A percentile compares a stretch with the other conserved stretches of the same genome.
These are phyloP conservation scores for Kluyveromyces sp. DNA, from an alignment of 1,139 yeast species.

Conservation along the genomic window DNA sequence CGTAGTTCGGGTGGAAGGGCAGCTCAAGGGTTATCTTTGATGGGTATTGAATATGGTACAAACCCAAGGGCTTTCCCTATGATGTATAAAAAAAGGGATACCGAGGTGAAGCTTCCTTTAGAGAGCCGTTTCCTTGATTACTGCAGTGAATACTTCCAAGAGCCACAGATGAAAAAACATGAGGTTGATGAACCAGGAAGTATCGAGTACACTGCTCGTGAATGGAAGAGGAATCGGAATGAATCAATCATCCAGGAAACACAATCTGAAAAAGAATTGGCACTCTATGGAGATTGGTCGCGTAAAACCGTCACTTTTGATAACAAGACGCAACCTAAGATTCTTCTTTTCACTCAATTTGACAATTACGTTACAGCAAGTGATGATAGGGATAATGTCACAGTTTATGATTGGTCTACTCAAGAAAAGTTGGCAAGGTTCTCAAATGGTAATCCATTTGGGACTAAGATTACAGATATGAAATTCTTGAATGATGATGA, in stretches of 20 bases:
- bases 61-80: constrained; percentile 33
- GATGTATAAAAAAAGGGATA: constrained; percentile 34
- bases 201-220: constrained; percentile 68
- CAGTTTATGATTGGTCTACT: constrained; percentile 85
- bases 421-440: constrained; percentile 55
- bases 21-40: constrained; percentile 16
- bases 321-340: constrained; percentile 72
- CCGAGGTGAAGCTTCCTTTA: constrained; percentile 47
- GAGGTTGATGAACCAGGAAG: constrained; percentile 94
- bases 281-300: constrained; percentile 83
- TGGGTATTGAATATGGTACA: constrained; percentile 42
- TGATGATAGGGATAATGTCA: constrained; percentile 76
- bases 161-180: constrained; percentile 84
- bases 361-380: constrained; percentile 76
- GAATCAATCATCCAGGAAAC: constrained; percentile 82
- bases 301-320: constrained; percentile 53
- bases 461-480: constrained; percentile 81
- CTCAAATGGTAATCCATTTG: constrained; percentile 78
- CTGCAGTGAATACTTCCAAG: constrained; percentile 89
- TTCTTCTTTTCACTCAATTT: constrained; percentile 79
- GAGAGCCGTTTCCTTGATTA: constrained; percentile 78
- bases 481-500: constrained; percentile 90
- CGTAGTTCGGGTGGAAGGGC: background rate
- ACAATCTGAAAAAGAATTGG: constrained; percentile 79
- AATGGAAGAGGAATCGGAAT: constrained; percentile 88